phyloP scores from a whole-genome alignment of 768 basidiomycete species.

The Suillus discolor region DNA sequence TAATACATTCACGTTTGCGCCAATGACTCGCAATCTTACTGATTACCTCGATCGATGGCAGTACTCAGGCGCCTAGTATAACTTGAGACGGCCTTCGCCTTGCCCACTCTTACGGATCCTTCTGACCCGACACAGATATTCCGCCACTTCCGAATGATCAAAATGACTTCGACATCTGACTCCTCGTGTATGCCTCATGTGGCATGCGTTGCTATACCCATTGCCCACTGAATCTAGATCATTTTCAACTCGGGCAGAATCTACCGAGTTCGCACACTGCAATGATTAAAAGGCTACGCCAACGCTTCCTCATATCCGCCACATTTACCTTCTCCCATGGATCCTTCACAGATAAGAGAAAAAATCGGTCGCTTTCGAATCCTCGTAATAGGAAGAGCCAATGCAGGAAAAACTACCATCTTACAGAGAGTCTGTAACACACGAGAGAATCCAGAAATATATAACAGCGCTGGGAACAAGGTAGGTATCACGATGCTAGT shows the following conservation, averaged over 20 bases:
- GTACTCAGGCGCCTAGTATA: too few relatives aligned
- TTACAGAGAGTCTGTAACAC: not conserved
- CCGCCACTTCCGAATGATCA: too few relatives aligned
- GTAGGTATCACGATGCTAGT: not conserved
- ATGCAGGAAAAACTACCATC: not conserved
- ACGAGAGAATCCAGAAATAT: not conserved
- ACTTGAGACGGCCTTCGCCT: too few relatives aligned
- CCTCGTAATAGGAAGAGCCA: not conserved
- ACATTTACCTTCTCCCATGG: not conserved
- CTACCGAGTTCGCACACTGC: not conserved
- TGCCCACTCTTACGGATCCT: too few relatives aligned
- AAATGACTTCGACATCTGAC: too few relatives aligned
- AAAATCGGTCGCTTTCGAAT: conserved; percentile 13
- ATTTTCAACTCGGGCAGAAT: too few relatives aligned
- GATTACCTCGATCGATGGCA: too few relatives aligned
- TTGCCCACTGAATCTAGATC: not conserved
- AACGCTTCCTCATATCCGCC: not conserved
- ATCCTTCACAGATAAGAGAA: not conserved
- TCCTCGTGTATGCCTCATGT: too few relatives aligned
- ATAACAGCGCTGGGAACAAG: conserved; percentile 6
- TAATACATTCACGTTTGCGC: too few relatives aligned
- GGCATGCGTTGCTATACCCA: too few relatives aligned
- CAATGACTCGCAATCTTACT: too few relatives aligned
- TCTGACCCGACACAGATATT: too few relatives aligned
- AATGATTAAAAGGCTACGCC: not conserved